These are phyloP conservation scores for Claviceps purpurea DNA, from an alignment of 2,329 filamentous ascomycete species.

Conservation along the genomic window DNA sequence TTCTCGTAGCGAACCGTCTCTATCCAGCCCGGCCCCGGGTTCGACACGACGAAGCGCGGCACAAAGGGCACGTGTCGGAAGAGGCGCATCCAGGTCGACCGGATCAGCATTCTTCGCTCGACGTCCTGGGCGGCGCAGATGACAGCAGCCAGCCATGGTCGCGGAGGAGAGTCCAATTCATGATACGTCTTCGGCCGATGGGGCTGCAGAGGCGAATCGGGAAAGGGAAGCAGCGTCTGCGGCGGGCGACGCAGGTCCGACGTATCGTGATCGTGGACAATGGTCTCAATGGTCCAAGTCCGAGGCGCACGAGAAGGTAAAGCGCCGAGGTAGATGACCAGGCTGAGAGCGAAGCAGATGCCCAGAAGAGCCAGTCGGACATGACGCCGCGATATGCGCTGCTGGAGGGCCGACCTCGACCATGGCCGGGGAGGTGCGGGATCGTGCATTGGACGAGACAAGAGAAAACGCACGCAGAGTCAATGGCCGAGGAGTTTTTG, in stretches of 20 bases:
- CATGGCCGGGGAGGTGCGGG: background rate
- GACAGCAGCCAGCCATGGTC: conserved; percentile 17
- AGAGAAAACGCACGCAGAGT: no score
- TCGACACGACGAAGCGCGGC: conserved; percentile 18
- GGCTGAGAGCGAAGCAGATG: background rate
- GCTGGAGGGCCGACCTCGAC: background rate
- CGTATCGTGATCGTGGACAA: conserved; percentile 4
- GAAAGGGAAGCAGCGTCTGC: conserved; percentile 13
- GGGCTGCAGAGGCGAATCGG: conserved; percentile 11
- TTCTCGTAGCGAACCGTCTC: conserved; percentile 17
- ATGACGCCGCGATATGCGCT: conserved; percentile 2
- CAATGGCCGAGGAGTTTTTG: no score
- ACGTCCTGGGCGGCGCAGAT: conserved; percentile 16
- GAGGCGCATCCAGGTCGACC: conserved; percentile 19
- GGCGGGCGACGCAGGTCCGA: background rate
- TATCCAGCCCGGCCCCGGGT: conserved; percentile 15
- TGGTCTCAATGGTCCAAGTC: conserved; percentile 4
- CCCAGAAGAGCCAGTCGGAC: background rate
- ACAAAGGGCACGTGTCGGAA: conserved; percentile 17
- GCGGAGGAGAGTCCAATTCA: background rate
- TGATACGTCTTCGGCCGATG: background rate
- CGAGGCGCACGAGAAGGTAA: background rate
- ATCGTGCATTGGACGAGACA: no score
- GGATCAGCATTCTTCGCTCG: conserved; percentile 17
- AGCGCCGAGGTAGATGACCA: background rate